phyloP scores from a whole-genome alignment of 768 basidiomycete species.

The Hygrocybe coccinea region DNA sequence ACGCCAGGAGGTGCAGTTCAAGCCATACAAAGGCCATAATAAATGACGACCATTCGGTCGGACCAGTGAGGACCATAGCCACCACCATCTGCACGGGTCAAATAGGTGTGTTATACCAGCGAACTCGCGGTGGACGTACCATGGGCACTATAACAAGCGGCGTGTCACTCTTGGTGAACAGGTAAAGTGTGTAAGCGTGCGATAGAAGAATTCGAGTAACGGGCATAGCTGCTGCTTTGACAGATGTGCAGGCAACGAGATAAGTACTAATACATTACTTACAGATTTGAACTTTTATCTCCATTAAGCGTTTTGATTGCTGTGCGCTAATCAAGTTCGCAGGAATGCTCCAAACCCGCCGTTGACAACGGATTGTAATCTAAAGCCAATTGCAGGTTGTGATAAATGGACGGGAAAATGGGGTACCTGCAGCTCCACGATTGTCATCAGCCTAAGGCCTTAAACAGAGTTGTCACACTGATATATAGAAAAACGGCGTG shows the following conservation, averaged over 20 bases:
- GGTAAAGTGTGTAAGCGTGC: not conserved
- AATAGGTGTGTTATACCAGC: too few species aligned
- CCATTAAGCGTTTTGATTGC: not conserved
- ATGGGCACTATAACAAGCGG: not conserved
- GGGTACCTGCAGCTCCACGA: not conserved
- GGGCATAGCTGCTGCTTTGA: not conserved
- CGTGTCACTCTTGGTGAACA: conserved; percentile 5
- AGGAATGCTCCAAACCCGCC: not conserved
- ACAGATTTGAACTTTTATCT: not conserved
- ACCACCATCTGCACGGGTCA: conserved; percentile 11
- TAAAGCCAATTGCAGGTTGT: too few species aligned
- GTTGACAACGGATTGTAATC: not conserved
- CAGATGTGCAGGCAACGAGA: not conserved
- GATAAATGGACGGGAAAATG: not conserved
- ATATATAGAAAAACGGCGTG: too few species aligned
- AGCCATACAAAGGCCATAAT: conserved; percentile 10
- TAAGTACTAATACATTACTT: not conserved
- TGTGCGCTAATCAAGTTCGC: not conserved
- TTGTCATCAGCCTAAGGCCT: too few species aligned
- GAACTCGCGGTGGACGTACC: not conserved
- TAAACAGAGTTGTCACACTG: too few species aligned
- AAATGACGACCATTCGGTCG: conserved; percentile 9
- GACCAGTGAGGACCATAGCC: conserved; percentile 14
- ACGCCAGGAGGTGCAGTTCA: conserved; percentile 14
- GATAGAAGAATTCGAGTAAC: not conserved